Evolutionary conservation across 2,329 filamentous ascomycete species (phyloP), one percentile per base, ranked within the genome.

Genomic region (Fusarium musae): DNA sequence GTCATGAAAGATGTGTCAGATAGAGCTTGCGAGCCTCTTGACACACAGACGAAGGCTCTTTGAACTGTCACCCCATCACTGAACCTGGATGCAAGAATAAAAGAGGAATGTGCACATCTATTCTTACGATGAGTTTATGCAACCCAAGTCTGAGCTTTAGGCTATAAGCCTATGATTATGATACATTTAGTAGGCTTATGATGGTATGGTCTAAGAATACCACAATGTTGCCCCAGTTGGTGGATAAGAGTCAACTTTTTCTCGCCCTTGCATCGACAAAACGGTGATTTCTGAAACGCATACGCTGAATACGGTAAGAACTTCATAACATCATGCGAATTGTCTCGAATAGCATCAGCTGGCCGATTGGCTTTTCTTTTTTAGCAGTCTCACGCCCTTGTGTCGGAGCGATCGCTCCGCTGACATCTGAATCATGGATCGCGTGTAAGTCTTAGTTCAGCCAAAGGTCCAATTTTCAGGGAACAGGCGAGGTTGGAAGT

Each of bases 371-470:
- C 11, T 47, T 46, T 62, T 54, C 23, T 9, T 11, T 16, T 13
- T 47, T 9, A 28, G 37, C 26, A 16, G 28, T 53, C 13, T 28
- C 59, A 61, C 40, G 30, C 32, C 37, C 36, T 63, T 12, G 17
- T 9, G 9, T 44, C 66, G 70, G 66, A 71, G 66, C 16, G 42
- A 53, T 58, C 37, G 46, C 58, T 73, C 70, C 66, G 54, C 32
- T 54, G 26, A 13, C 32, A 74, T 42, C 43, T 59, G 36, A 73
- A 61, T 60, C 66, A 57, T 34, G 16, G 42, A 59, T 43, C 47
- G 21, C 36, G 28, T 71, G 66, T 54, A 69, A 71, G 57, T 46
- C 37, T 49, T 13, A 50, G 53, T 43, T 42, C 11, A 50, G 53
- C 40, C 46, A 43, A 39, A 32, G 43, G 23, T 9, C 37, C 21